phyloP scores from a whole-genome alignment of 176 grass and related monocot genomes.

The Pontederia crassipes region DNA sequence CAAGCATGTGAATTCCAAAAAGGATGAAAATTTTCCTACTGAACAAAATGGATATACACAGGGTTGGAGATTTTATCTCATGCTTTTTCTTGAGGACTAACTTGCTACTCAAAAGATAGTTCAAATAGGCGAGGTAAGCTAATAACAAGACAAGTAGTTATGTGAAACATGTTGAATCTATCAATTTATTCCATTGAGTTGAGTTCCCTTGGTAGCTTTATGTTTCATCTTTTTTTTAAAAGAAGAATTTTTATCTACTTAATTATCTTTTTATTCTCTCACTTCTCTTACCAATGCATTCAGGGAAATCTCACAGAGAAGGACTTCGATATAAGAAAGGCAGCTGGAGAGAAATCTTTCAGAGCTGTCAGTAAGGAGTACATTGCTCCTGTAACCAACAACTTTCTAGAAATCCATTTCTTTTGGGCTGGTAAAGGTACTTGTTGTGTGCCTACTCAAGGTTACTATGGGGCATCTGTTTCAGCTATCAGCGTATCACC shows the following conservation, averaged over 20 bases:
- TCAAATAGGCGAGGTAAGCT: no score
- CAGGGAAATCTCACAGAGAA: conserved; percentile 57
- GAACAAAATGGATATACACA: no score
- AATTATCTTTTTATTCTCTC: neutral
- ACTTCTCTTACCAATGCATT: neutral
- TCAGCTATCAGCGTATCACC: conserved; percentile 73
- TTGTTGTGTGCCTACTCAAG: conserved; percentile 59
- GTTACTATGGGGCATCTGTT: conserved; percentile 56
- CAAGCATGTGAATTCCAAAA: no score
- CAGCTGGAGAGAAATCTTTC: conserved; percentile 51
- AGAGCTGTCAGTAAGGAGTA: conserved; percentile 45
- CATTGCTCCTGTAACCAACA: conserved; percentile 46
- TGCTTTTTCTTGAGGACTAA: no score
- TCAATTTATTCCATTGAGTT: no score
- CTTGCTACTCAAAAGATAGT: no score
- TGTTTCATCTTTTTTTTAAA: neutral
- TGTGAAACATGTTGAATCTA: no score
- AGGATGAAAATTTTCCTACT: no score
- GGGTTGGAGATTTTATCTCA: no score
- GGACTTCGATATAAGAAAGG: conserved; percentile 81
- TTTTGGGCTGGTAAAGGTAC: conserved; percentile 98
- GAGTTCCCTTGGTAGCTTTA: no score
- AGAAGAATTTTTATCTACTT: neutral
- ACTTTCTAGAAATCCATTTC: conserved; percentile 90
- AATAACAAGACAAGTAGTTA: no score